These are phyloP conservation scores for Malus sylvestris DNA, from an alignment of 306 rosid genomes.

Conservation along the genomic window DNA sequence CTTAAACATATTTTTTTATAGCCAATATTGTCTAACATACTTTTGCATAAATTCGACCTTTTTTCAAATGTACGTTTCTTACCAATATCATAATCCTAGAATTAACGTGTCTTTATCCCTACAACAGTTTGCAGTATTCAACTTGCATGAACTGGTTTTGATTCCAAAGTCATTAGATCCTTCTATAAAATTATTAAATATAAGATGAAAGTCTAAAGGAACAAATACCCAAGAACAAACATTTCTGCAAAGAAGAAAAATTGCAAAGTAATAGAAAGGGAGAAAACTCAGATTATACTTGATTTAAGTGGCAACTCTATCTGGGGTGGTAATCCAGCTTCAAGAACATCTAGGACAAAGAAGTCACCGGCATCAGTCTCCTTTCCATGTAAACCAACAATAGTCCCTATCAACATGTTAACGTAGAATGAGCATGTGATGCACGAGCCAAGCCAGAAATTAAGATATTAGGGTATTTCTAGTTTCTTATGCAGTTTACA, in stretches of 20 bases:
- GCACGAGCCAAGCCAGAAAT: background rate
- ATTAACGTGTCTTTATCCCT: background rate
- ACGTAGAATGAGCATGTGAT: conserved; percentile 15
- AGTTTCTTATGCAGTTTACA: background rate
- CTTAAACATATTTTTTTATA: background rate
- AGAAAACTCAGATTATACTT: conserved; percentile 35
- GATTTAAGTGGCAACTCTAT: conserved; percentile 59
- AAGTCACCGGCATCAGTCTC: conserved; percentile 68
- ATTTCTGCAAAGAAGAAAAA: background rate
- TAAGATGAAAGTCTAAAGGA: background rate
- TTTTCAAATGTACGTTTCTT: background rate
- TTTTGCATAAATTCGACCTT: background rate
- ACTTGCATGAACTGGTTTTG: background rate
- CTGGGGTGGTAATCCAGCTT: conserved; percentile 91
- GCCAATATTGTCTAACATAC: background rate
- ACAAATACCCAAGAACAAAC: background rate
- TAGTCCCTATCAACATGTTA: conserved; percentile 44
- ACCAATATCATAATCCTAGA: background rate
- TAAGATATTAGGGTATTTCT: background rate
- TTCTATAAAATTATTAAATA: background rate
- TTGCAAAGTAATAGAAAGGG: background rate
- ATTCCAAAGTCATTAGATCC: background rate
- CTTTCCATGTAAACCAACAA: conserved; percentile 79
- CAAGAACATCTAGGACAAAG: conserved; percentile 71
- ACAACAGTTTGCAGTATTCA: background rate